Percentiles rank a stretch among this genome's conserved stretches.
Evolutionary conservation across 305 asterid genomes (phyloP).

Genomic region (Ruellia speciosa): DNA sequence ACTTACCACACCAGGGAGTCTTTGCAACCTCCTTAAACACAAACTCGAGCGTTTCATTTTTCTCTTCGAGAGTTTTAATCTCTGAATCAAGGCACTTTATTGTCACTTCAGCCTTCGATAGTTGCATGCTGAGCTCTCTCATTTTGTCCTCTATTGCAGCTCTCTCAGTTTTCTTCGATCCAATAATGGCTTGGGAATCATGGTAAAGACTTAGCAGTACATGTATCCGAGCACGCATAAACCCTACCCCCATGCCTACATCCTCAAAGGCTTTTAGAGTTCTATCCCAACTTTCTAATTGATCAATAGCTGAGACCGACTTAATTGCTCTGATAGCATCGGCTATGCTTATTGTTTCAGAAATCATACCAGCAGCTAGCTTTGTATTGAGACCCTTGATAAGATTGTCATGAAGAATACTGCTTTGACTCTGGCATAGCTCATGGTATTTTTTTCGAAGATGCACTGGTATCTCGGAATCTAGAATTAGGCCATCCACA

Average conservation of each 20-base stretch:
- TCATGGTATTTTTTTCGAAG: constrained; percentile 35
- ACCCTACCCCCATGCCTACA: constrained; percentile 47
- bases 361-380: constrained; percentile 43
- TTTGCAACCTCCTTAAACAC: constrained; percentile 33
- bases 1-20: constrained; percentile 44
- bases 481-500: constrained; percentile 28
- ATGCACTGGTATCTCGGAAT: constrained; percentile 41
- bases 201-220: neutral
- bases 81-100: neutral
- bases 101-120: neutral
- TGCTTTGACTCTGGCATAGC: constrained; percentile 47
- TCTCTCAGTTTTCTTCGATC: neutral
- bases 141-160: neutral
- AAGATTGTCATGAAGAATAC: constrained; percentile 46
- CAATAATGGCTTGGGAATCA: neutral
- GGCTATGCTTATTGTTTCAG: constrained; percentile 53
- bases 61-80: neutral
- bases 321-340: constrained; percentile 34
- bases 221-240: constrained; percentile 20
- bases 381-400: constrained; percentile 40
- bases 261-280: constrained; percentile 35
- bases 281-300: constrained; percentile 31
- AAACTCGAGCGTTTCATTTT: constrained; percentile 20
- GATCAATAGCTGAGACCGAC: neutral
- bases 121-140: neutral